Evolutionary conservation across 75 land plant genomes (phyloP).

Genomic region (Adiantum capillusveneris): DNA sequence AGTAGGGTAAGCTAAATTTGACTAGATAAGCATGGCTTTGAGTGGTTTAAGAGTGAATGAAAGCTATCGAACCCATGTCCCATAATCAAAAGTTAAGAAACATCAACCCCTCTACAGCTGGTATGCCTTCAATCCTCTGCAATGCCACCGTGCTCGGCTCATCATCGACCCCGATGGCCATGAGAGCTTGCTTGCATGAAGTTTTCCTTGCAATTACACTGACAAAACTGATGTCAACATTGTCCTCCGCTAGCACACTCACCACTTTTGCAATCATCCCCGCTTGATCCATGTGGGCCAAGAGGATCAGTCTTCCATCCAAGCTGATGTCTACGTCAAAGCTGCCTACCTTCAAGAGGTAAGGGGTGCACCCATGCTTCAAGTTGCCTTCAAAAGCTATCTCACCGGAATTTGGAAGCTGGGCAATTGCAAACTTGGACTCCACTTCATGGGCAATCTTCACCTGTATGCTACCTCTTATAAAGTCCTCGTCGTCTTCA

Average conservation of each 20-base stretch:
- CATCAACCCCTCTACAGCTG: conserved; percentile 61
- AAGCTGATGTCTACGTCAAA: conserved; percentile 64
- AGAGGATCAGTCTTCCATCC: conserved; percentile 59
- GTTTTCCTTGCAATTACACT: conserved; percentile 59
- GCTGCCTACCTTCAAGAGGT: conserved; percentile 47
- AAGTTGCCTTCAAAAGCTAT: conserved; percentile 49
- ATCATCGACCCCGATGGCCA: conserved; percentile 80
- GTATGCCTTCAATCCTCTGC: conserved; percentile 44
- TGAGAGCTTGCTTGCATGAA: conserved; percentile 46
- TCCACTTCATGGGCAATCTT: conserved; percentile 46
- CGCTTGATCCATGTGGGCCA: conserved; percentile 69
- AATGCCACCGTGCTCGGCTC: conserved; percentile 43
- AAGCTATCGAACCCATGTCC: no score
- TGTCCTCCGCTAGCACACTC: conserved; percentile 44
- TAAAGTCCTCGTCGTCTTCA: no score
- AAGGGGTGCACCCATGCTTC: conserved; percentile 52
- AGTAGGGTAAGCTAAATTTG: no score
- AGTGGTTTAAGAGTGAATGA: no score
- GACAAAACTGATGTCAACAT: conserved; percentile 68
- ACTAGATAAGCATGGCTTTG: no score
- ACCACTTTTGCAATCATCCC: conserved; percentile 71
- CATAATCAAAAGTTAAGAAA: conserved; percentile 42
- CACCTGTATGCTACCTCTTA: conserved; percentile 46
- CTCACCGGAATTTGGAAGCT: conserved; percentile 42
- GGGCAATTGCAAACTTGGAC: conserved; percentile 58